Evolutionary conservation across 2,329 filamentous ascomycete genomes (phyloP).

Genomic region (Colletotrichum horii): DNA sequence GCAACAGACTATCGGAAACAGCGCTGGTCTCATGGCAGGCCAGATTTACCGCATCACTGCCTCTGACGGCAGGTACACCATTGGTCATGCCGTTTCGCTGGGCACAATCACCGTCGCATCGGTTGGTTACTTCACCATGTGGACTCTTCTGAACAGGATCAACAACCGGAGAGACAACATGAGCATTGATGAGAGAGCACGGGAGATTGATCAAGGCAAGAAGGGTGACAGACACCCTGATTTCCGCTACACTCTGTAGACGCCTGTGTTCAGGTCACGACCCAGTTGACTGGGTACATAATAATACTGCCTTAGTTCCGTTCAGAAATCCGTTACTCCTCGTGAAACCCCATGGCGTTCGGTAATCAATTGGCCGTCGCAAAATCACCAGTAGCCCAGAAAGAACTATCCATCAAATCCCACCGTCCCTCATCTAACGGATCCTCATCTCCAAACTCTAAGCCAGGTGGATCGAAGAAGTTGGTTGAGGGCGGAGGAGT

Average conservation of each 20-base stretch:
- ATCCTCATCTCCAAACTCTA: constrained; percentile 6
- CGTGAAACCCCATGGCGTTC: neutral
- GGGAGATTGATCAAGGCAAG: constrained; percentile 11
- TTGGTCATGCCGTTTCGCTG: constrained; percentile 14
- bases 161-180: constrained; percentile 9
- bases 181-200: constrained; percentile 11
- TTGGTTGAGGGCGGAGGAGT: neutral
- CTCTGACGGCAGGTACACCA: constrained; percentile 6
- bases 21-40: constrained; percentile 47
- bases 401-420: neutral
- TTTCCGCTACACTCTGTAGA: constrained; percentile 14
- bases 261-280: neutral
- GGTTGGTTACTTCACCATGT: constrained; percentile 6
- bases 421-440: neutral
- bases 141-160: neutral
- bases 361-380: neutral
- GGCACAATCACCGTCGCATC: constrained; percentile 14
- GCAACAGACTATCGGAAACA: constrained; percentile 38
- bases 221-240: constrained; percentile 17
- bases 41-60: constrained; percentile 33
- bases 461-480: neutral
- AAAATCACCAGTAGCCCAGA: neutral
- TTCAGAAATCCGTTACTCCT: neutral
- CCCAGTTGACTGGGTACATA: neutral
- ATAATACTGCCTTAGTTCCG: neutral